Base-by-base conservation (phyloP, 768 basidiomycete species). In the Omphalotus guepiniiformis region DNA sequence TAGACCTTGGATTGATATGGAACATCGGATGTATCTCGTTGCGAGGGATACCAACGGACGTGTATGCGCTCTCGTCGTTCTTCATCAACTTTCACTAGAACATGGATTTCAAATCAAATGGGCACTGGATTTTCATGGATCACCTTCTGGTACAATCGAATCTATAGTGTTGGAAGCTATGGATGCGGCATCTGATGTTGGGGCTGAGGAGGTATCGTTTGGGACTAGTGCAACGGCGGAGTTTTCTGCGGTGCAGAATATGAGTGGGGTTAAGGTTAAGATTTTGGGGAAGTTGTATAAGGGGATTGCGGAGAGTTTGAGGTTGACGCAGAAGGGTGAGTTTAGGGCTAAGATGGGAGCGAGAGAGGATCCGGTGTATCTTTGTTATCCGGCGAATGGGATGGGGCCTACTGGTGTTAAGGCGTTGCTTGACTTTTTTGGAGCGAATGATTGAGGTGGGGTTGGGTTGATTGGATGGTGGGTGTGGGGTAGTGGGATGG, bases 281-380 rank as follows among this genome's bases (percentile, higher is more conserved):
- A 16, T 47, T 2, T 27, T 47, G 4, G 12, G 18, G 3, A 35
- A 47, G 7, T 28, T 28, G 13, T 47, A 47, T 36, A 28, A 47
- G n/a, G 46, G 36, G 13, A 47, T 47, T 26, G n/a, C 37, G 18
- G 38, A 38, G 1, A 18, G 28, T 19, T 30, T 47, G 37, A 13
- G 27, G 15, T 26, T 47, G 22, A 11, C 19, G 8, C 21, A 27
- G 7, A 47, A 47, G 19, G 38, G 46, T 4, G 46, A 47, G 15
- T 47, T 47, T 25, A 28, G 46, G 18, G 30, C 21, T 35, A 47
- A 47, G 32, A 47, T 47, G 46, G 46, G 46, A 7, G 46, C 46
- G 4, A 36, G 30, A 19, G 46, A 47, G 37, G 46, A 47, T 7
- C 34, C 35, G 19, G 38, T 47, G 8, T 45, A 36, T 36, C 25